Evolutionary conservation across 2,329 filamentous ascomycete species (phyloP), one percentile per base, ranked within the genome.

Genomic region (Aspergillus calidoustus): DNA sequence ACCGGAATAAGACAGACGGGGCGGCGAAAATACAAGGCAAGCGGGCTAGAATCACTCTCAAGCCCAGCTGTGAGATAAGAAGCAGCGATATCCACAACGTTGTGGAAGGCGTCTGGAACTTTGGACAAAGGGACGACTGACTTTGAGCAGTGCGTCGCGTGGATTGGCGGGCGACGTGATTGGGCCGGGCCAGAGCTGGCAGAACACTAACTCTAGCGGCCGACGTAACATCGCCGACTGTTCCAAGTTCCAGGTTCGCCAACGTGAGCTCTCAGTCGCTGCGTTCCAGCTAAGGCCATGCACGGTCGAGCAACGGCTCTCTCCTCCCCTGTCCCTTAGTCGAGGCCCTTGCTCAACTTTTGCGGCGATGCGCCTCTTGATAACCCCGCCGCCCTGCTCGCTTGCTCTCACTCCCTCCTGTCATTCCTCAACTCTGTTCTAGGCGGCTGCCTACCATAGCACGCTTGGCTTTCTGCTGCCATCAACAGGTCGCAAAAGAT

Each of bases 301-400:
- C 56, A 50, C 34, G 41, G 25, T 52, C 38, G 53, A 47, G 47
- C 61, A 60, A 62, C 60, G 61, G 65, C 48, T 62, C 8, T 41
- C 54, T 60, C 49, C 52, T 54, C 41, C 47, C 46, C 52, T 60
- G 59, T 22, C 47, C 57, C 48, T 58, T 60, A 49, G 62, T 59
- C 57, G 57, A 62, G 64, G 64, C 66, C 62, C 64, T 68, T 69
- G 66, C 65, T 68, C 63, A 59, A 59, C 43, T 52, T 58, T 59
- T 38, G 47, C 56, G 46, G 47, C 61, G 60, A 62, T 62, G 59
- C 48, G 54, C 60, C 55, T 47, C 51, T 55, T 60, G 56, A 57
- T 50, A 63, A 64, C 66, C 67, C 64, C 67, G 64, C 67, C 57
- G 64, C 57, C 38, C 54, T 68, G 57, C 48, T 62, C 50, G 31